These are phyloP conservation scores for Trichothecium roseum DNA, from an alignment of 2,329 filamentous ascomycete genomes.

Conservation along the genomic window DNA sequence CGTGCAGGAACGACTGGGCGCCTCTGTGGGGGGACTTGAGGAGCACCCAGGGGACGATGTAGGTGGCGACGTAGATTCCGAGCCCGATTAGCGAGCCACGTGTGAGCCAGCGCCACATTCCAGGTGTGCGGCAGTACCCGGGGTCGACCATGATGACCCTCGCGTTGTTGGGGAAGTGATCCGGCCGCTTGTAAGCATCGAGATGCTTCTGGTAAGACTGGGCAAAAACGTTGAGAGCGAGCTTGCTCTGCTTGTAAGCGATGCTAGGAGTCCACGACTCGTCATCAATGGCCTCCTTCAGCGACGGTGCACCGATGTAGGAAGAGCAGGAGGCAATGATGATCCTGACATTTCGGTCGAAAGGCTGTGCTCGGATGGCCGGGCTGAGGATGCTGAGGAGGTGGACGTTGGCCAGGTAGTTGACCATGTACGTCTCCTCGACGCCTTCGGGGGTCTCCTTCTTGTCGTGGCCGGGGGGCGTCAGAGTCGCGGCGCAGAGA, in stretches of 20 bases:
- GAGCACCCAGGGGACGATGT: constrained; percentile 75
- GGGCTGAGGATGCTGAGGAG: constrained; percentile 84
- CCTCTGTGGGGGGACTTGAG: constrained; percentile 78
- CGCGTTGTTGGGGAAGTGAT: constrained; percentile 71
- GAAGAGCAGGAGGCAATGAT: constrained; percentile 79
- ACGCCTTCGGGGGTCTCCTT: constrained; percentile 25
- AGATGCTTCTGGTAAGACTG: constrained; percentile 89
- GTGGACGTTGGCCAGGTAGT: constrained; percentile 94
- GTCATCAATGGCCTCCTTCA: constrained; percentile 40
- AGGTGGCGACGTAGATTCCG: constrained; percentile 63
- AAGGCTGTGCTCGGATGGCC: constrained; percentile 79
- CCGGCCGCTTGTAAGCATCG: constrained; percentile 71
- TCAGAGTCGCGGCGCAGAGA: constrained; percentile 71
- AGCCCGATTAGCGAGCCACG: constrained; percentile 76
- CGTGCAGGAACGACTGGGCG: constrained; percentile 77
- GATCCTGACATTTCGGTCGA: constrained; percentile 86
- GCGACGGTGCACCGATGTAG: constrained; percentile 68
- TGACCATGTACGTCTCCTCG: constrained; percentile 45
- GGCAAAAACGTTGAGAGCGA: constrained; percentile 84
- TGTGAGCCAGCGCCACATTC: constrained; percentile 78
- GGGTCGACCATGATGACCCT: constrained; percentile 83
- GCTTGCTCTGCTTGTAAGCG: constrained; percentile 56
- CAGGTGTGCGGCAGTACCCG: constrained; percentile 73
- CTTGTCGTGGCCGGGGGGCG: constrained; percentile 52
- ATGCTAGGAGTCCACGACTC: constrained; percentile 43